A percentile compares a stretch with the other conserved stretches of the same genome.
phyloP scores from a whole-genome alignment of 2,329 filamentous ascomycete genomes.

The Ascochyta pisi region DNA sequence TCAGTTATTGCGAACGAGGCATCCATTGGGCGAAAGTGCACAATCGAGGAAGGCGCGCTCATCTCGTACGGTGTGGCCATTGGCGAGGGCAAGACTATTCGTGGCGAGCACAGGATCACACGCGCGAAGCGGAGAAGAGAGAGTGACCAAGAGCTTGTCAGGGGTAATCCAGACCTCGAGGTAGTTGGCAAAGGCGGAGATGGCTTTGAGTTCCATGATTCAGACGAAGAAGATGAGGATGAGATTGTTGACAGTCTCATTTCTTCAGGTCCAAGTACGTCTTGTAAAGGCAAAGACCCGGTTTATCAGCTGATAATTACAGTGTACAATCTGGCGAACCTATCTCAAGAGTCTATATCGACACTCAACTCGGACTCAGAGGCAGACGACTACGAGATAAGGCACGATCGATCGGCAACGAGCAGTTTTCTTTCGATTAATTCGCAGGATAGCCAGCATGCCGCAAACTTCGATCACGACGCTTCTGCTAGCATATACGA shows the following conservation, averaged over 20 bases:
- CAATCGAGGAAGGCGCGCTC: constrained; percentile 74
- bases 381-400: constrained; percentile 52
- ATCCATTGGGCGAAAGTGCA: constrained; percentile 73
- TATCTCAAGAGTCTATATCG: constrained; percentile 66
- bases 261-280: constrained; percentile 44
- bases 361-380: constrained; percentile 64
- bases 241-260: constrained; percentile 54
- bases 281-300: background rate
- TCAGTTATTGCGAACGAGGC: constrained; percentile 79
- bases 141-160: constrained; percentile 48
- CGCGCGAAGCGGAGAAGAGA: constrained; percentile 55
- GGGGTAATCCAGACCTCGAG: constrained; percentile 53
- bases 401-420: constrained; percentile 65
- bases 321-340: constrained; percentile 60
- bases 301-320: constrained; percentile 22
- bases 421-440: constrained; percentile 77
- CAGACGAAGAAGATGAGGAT: constrained; percentile 70
- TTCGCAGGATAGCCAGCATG: constrained; percentile 63
- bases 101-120: constrained; percentile 54
- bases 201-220: constrained; percentile 65
- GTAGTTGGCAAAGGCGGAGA: constrained; percentile 66
- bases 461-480: constrained; percentile 80
- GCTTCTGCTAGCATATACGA: constrained; percentile 88
- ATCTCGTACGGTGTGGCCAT: constrained; percentile 81
- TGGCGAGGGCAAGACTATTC: constrained; percentile 63